Evolutionary conservation across 306 rosid species (phyloP), one percentile per base, ranked within the genome.

Genomic region (Casuarina equisetifolia): DNA sequence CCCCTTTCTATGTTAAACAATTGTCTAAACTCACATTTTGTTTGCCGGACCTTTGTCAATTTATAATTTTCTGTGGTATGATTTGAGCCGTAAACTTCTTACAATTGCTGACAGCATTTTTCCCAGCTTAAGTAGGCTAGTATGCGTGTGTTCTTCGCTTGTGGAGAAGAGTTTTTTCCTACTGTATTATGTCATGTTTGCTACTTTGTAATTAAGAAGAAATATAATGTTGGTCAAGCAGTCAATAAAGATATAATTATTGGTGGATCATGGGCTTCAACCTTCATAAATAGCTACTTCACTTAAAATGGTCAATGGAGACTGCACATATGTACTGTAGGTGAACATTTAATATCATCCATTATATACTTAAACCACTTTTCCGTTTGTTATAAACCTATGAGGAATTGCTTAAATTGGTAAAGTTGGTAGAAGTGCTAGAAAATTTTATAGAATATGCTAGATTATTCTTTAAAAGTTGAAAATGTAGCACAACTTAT

Each of bases 41-140:
- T 62, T 62, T 3, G 15, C 36, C 69, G 13, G 69, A 35, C 9
- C 20, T 62, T 62, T 44, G 35, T 38, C 19, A 8, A 62, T 62
- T 38, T 10, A 35, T 62, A 35, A 4, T 62, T 11, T 16, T 75
- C 38, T 48, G 57, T 68, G 48, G 39, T 39, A 43, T 51, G 17
- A 36, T 13, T 57, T 48, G 5, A 58, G 43, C 49, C 32, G 43
- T 62, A 39, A 0, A 39, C 70, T 38, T 64, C 39, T 64, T 64
- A 43, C 70, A 66, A 40, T 6, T 50, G 35, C 20, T 32, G 11
- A 10, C 64, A 49, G 74, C 9, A 49, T 19, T 52, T 8, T 63
- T 73, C 74, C 39, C 67, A 63, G 73, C 46, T 75, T 36, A 70
- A 10, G 76, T 75, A 40, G 50, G 17, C 67, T 40, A n/a, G 73